Evolutionary conservation across 108 stramenopile species (phyloP), one percentile per base, ranked within the genome.

Genomic region (Nannochloropsis salina): DNA sequence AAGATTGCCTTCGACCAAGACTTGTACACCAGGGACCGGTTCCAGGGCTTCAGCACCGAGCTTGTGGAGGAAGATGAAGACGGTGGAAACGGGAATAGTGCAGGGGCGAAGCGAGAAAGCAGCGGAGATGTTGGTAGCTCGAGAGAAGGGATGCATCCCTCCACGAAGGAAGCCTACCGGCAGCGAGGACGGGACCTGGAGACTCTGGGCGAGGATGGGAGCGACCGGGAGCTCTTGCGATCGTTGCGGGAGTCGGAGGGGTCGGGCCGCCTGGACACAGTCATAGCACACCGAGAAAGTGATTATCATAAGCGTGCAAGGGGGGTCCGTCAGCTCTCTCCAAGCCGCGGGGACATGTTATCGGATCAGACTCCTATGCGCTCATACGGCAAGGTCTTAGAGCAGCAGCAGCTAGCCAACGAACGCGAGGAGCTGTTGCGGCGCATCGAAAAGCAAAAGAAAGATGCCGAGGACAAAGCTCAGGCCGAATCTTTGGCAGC

Each of bases 351-450:
- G 4, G 90, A 90, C 45, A 81, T 84, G 31, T 86, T 92, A 47
- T 44, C 80, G 82, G 92, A 91, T 82, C 90, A 95, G 90, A 94
- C 96, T 12, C 88, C 93, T 12, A 80, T 94, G 41, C 88, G 94
- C 51, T 91, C 92, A 44, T 97, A 92, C 90, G 94, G 92, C 87
- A 96, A 97, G 42, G 93, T 95, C 21, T 97, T 97, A 96, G 80
- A 84, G 31, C 84, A 90, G 61, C 89, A 91, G 86, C 86, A 93
- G 42, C 91, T 94, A 86, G 90, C 91, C 40, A 88, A 91, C 81
- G 89, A 90, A 31, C 82, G 85, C 40, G 82, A 90, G 12, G 45
- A 74, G 90, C 83, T 86, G 45, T 42, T 43, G n/a, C 45, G 84
- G 87, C 87, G 83, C 80, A 81, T 90, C 31, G 84, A 82, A 8